These are phyloP conservation scores for Thermomyces lanuginosus DNA, from an alignment of 2,329 filamentous ascomycete genomes.

Conservation along the genomic window DNA sequence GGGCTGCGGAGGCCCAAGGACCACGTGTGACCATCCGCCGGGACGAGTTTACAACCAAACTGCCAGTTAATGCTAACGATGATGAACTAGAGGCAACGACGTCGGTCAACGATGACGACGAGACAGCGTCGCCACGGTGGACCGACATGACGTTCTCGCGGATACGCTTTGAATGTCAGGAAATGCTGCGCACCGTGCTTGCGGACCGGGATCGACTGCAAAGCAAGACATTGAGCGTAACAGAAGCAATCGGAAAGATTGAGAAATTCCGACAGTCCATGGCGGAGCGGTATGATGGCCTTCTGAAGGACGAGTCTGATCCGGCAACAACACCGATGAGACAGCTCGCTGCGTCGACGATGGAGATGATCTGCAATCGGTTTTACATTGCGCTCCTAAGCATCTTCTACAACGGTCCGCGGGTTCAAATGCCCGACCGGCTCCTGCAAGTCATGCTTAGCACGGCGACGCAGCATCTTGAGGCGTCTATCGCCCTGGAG, in stretches of 20 bases:
- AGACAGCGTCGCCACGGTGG: slow-evolving; percentile 32
- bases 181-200: slow-evolving; percentile 57
- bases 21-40: slow-evolving; percentile 54
- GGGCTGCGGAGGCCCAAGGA: slow-evolving; percentile 58
- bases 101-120: slow-evolving; percentile 31
- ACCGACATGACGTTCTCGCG: slow-evolving; percentile 52
- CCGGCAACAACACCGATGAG: slow-evolving; percentile 34
- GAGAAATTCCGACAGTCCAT: slow-evolving; percentile 51
- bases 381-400: slow-evolving; percentile 53
- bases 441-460: slow-evolving; percentile 48
- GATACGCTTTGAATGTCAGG: slow-evolving; percentile 56
- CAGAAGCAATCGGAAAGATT: slow-evolving; percentile 49
- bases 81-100: slow-evolving; percentile 36
- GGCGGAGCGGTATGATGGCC: slow-evolving; percentile 47
- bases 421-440: slow-evolving; percentile 30
- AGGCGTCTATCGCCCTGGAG: slow-evolving; percentile 40
- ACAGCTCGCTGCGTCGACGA: slow-evolving; percentile 45
- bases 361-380: slow-evolving; percentile 46
- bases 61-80: slow-evolving; percentile 57
- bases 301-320: too few relatives aligned
- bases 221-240: slow-evolving; percentile 43
- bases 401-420: slow-evolving; percentile 41
- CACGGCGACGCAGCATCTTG: slow-evolving; percentile 39
- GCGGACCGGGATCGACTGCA: slow-evolving; percentile 51
- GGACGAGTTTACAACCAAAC: slow-evolving; percentile 58